Evolutionary conservation across 129 eudicot genomes (phyloP).

Genomic region (Smallanthus sonchifolius): DNA sequence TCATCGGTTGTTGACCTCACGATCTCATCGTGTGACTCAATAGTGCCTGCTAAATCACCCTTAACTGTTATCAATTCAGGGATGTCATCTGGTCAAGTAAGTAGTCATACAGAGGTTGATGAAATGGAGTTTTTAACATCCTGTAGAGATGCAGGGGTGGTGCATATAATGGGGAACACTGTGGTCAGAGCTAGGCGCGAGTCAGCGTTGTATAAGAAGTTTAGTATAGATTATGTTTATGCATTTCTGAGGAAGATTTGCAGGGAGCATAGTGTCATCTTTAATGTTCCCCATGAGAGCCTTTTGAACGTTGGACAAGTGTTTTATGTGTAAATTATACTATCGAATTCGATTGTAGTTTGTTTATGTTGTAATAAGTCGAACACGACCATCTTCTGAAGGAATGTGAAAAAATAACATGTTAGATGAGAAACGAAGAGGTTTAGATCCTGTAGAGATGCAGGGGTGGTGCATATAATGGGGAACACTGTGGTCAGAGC

Average conservation of each 20-base stretch:
- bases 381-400: not conserved
- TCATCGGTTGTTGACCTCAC: slow-evolving; percentile 46
- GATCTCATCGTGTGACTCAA: slow-evolving; percentile 60
- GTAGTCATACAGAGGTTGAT: slow-evolving; percentile 61
- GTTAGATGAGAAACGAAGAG: too few relatives aligned
- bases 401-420: too few relatives aligned
- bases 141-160: slow-evolving; percentile 87
- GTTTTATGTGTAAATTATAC: slow-evolving; percentile 60
- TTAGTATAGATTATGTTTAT: slow-evolving; percentile 82
- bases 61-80: slow-evolving; percentile 10
- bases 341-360: not conserved
- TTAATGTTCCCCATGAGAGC: slow-evolving; percentile 92
- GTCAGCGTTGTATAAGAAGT: slow-evolving; percentile 50
- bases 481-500: slow-evolving; percentile 90
- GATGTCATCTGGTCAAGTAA: slow-evolving; percentile 55
- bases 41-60: slow-evolving; percentile 54
- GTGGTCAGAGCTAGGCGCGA: slow-evolving; percentile 76
- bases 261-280: slow-evolving; percentile 90
- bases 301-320: slow-evolving; percentile 91
- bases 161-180: slow-evolving; percentile 88
- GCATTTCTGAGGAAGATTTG: slow-evolving; percentile 91
- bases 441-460: slow-evolving; percentile 60
- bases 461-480: slow-evolving; percentile 90
- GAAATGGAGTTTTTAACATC: slow-evolving; percentile 68
- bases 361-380: not conserved